Evolutionary conservation across 306 rosid species (phyloP), one percentile per base, ranked within the genome.

Genomic region (Quercus dentata): DNA sequence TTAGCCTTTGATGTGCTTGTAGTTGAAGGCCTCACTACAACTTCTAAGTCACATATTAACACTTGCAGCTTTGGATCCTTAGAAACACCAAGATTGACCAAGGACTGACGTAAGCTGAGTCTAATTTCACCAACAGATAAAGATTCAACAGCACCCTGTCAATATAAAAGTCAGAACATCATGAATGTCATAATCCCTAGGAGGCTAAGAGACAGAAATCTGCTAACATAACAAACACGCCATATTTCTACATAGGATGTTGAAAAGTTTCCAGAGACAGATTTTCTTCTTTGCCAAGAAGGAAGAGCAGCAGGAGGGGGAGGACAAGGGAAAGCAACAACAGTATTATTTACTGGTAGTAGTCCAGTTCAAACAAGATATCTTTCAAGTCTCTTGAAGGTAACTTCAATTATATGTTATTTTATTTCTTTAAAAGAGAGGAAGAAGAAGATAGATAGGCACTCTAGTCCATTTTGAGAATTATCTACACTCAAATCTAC

Each of bases 31-130:
- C 99, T 90, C 85, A 93, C 72, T 15, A 92, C 95, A 79, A 96
- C 89, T 90, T 93, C 98, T 76, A 96, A 83, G 87, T 91, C 99
- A 54, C 94, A 88, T 83, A 96, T 96, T 86, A 96, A 86, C 83
- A 96, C 85, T 85, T 89, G 98, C 75, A 96, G 88, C 89, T 96
- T 96, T 23, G 97, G 98, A 87, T 93, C 99, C 62, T 91, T 88
- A 74, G 98, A 96, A 57, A 93, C 95, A 55, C 98, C 97, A 74
- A 92, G 91, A 80, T 88, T 93, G 83, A 89, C 97, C 83, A 90
- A 86, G 80, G 97, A 93, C 86, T 90, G 97, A 51, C 99, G 94
- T 87, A 96, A 79, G 88, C 99, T 93, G 80, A 93, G 82, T 83
- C 87, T 96, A 72, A 96, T 91, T 89, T 96, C 99, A 82, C 98